Percentiles rank a stretch among this genome's conserved stretches.
Evolutionary conservation across 345 rosid species (phyloP).

Genomic region (Combretum micranthum): DNA sequence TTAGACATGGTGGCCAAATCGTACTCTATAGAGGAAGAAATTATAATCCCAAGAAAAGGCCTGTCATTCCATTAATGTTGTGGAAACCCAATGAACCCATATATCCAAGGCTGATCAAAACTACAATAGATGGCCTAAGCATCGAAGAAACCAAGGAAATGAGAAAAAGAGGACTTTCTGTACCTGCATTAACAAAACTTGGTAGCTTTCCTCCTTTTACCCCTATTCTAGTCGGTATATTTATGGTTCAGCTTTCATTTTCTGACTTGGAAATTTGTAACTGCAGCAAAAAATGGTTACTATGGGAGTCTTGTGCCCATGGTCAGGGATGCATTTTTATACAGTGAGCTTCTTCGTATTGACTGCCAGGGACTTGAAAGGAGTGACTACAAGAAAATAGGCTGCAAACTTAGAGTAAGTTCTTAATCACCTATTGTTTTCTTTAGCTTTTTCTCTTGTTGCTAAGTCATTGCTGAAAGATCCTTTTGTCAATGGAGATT

Average conservation of each 20-base stretch:
- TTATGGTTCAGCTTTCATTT: neutral
- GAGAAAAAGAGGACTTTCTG: conserved; percentile 74
- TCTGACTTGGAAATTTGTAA: conserved; percentile 13
- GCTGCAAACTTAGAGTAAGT: conserved; percentile 81
- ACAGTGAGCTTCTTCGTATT: conserved; percentile 60
- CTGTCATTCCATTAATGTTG: conserved; percentile 74
- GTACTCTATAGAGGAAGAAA: conserved; percentile 80
- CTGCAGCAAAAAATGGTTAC: conserved; percentile 87
- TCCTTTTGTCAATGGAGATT: neutral
- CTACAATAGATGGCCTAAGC: conserved; percentile 72
- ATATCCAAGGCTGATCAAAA: conserved; percentile 79
- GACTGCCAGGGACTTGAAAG: conserved; percentile 81
- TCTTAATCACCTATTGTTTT: neutral
- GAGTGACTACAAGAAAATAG: conserved; percentile 89
- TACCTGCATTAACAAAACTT: conserved; percentile 71
- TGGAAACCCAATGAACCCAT: conserved; percentile 95
- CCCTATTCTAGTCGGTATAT: neutral
- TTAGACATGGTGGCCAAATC: conserved; percentile 66
- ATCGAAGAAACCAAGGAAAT: conserved; percentile 80
- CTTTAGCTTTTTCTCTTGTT: neutral
- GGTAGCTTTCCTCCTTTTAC: conserved; percentile 26
- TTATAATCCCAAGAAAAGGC: conserved; percentile 70
- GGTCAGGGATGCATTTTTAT: conserved; percentile 89
- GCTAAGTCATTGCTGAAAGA: neutral
- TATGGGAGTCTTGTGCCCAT: conserved; percentile 82